Conservation (phyloP, 805 yeast genomes). For the Ogataea neopini region DNA sequence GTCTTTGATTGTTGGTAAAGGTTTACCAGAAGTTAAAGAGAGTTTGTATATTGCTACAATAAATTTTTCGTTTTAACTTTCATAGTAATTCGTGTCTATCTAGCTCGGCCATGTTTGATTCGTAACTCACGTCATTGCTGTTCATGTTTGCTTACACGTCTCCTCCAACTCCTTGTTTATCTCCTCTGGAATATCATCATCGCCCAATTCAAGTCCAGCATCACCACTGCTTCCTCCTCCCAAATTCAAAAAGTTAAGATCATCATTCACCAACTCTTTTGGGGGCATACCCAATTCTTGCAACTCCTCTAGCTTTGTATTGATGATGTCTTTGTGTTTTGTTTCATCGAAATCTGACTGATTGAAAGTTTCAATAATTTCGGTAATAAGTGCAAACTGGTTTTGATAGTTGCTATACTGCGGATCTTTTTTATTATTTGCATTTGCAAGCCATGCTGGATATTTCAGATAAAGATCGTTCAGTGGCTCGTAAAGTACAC, state of each 20-base stretch:
- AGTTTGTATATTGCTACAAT: background rate
- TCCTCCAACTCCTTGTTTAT: slow-evolving; percentile 55
- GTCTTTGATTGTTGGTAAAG: slow-evolving; percentile 8
- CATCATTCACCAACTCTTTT: slow-evolving; percentile 54
- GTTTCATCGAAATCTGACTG: slow-evolving; percentile 58
- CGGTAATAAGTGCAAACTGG: slow-evolving; percentile 62
- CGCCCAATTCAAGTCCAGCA: slow-evolving; percentile 45
- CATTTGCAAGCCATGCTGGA: slow-evolving; percentile 63
- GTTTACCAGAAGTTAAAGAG: slow-evolving; percentile 12
- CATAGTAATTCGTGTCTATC: too few relatives aligned
- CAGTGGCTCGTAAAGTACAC: slow-evolving; percentile 84
- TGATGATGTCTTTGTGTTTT: slow-evolving; percentile 50
- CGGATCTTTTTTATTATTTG: slow-evolving; percentile 41
- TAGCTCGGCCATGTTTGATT: too few relatives aligned
- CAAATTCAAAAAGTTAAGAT: slow-evolving; percentile 41
- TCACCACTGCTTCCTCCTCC: slow-evolving; percentile 12
- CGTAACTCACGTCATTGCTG: too few relatives aligned
- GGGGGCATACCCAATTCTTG: slow-evolving; percentile 84
- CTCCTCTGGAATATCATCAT: slow-evolving; percentile 55
- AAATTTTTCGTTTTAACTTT: background rate
- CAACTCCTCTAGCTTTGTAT: slow-evolving; percentile 60
- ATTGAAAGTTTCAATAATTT: slow-evolving; percentile 69
- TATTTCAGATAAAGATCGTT: slow-evolving; percentile 75
- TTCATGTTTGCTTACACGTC: slow-evolving; percentile 42
- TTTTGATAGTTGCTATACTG: slow-evolving; percentile 49